A percentile compares a stretch with the other conserved stretches of the same genome.
Evolutionary conservation across 192 early-diverging fungal species (phyloP).

Genomic region (Backusella morwellensis): DNA sequence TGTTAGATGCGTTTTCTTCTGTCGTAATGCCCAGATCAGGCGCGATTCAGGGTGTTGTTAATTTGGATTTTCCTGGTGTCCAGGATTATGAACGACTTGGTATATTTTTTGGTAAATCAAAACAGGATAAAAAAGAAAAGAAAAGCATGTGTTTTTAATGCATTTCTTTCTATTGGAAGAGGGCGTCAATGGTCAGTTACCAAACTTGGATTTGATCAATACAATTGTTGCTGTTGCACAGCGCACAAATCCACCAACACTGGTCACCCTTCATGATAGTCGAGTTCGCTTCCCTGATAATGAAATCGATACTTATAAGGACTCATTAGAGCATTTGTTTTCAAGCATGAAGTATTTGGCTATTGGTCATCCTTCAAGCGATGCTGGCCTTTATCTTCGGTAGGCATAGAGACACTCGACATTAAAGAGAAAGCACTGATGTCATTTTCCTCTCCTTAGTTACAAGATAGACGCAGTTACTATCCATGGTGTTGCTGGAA

Average conservation of each 20-base stretch:
- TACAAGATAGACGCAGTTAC: slow-evolving; percentile 83
- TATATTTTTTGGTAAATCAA: slow-evolving; percentile 63
- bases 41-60: slow-evolving; percentile 82
- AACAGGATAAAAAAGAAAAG: not conserved
- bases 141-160: not conserved
- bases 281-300: slow-evolving; percentile 26
- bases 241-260: slow-evolving; percentile 48
- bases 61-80: slow-evolving; percentile 79
- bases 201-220: slow-evolving; percentile 90
- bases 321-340: slow-evolving; percentile 45
- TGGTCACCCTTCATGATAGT: slow-evolving; percentile 58
- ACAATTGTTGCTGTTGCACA: slow-evolving; percentile 60
- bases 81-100: slow-evolving; percentile 64
- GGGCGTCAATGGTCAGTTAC: slow-evolving; percentile 88
- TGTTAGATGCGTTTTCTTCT: slow-evolving; percentile 22
- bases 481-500: slow-evolving; percentile 46
- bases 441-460: slow-evolving; percentile 18
- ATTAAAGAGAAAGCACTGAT: not conserved
- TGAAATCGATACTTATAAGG: slow-evolving; percentile 36
- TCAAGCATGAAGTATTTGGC: slow-evolving; percentile 66
- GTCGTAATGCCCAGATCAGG: slow-evolving; percentile 61
- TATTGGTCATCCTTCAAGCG: slow-evolving; percentile 62
- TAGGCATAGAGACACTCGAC: slow-evolving; percentile 25
- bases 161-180: slow-evolving; percentile 32
- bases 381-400: slow-evolving; percentile 69